Evolutionary conservation across 2,329 filamentous ascomycete species (phyloP).

Genomic region (Fusarium chaquense): DNA sequence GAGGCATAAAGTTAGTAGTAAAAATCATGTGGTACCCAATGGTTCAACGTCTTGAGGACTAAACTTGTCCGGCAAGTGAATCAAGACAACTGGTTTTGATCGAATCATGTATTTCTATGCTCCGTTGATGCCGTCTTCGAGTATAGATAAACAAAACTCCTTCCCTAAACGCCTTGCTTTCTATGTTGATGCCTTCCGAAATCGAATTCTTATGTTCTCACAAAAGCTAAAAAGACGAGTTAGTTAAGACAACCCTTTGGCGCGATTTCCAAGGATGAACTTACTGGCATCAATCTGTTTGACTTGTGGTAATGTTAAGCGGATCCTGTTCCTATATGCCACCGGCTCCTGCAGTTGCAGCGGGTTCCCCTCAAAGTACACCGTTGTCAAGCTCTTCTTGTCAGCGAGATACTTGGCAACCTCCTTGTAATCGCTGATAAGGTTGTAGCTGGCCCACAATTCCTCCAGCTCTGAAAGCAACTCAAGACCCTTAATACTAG

Average conservation of each 20-base stretch:
- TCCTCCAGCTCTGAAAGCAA: constrained; percentile 82
- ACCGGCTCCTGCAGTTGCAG: constrained; percentile 83
- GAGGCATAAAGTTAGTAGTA: background rate
- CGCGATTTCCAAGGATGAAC: constrained; percentile 56
- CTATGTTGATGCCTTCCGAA: constrained; percentile 26
- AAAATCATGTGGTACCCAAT: background rate
- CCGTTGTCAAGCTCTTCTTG: constrained; percentile 84
- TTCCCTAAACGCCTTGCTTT: constrained; percentile 45
- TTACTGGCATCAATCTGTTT: constrained; percentile 97
- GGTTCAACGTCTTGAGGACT: background rate
- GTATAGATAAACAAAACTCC: constrained; percentile 31
- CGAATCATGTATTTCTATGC: constrained; percentile 17
- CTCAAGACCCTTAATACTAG: constrained; percentile 78
- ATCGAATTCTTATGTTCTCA: constrained; percentile 44
- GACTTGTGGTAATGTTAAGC: constrained; percentile 86
- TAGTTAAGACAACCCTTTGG: background rate
- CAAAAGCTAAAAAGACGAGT: constrained; percentile 48
- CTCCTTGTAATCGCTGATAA: constrained; percentile 82
- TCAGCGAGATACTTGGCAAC: constrained; percentile 82
- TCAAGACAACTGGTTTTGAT: constrained; percentile 11
- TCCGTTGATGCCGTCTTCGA: constrained; percentile 22
- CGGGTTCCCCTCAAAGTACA: constrained; percentile 97
- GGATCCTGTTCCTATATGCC: constrained; percentile 93
- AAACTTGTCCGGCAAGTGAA: constrained; percentile 8
- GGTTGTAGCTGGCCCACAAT: constrained; percentile 93